Evolutionary conservation across 305 asterid genomes (phyloP).

Genomic region (Fraxinus latifolia): DNA sequence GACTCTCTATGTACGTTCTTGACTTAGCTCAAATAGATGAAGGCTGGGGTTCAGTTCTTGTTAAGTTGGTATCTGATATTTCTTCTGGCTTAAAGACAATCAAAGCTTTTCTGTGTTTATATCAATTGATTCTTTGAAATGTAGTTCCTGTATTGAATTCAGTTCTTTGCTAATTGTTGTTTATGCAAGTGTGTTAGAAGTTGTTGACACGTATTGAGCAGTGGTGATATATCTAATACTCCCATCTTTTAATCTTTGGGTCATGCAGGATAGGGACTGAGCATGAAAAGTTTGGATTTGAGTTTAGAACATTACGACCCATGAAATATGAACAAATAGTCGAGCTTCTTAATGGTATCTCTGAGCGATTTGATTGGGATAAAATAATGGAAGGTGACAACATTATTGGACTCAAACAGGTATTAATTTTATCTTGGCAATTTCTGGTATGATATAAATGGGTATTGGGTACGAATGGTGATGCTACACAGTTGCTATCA

Average conservation of each 20-base stretch:
- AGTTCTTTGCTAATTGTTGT: neutral
- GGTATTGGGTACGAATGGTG: conserved; percentile 1
- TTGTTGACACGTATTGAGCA: neutral
- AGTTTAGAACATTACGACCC: conserved; percentile 61
- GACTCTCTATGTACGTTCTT: neutral
- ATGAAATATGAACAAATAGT: conserved; percentile 84
- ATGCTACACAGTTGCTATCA: neutral
- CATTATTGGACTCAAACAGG: conserved; percentile 93
- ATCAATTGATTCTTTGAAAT: neutral
- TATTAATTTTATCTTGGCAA: conserved; percentile 17
- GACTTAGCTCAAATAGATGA: conserved; percentile 2
- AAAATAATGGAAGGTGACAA: conserved; percentile 86
- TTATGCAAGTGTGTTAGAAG: neutral
- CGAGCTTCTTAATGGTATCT: conserved; percentile 71
- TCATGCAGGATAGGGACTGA: conserved; percentile 88
- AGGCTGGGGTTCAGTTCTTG: conserved; percentile 15
- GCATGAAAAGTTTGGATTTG: conserved; percentile 95
- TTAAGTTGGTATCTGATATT: neutral
- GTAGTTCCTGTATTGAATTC: neutral
- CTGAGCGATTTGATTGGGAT: conserved; percentile 97
- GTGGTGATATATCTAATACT: conserved; percentile 14
- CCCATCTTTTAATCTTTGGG: conserved; percentile 16
- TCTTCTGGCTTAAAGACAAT: neutral
- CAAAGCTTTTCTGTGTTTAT: neutral
- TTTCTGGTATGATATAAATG: conserved; percentile 1